Base-by-base conservation (phyloP, 352 stramenopile species). In the Pythium vanterpoolii region DNA sequence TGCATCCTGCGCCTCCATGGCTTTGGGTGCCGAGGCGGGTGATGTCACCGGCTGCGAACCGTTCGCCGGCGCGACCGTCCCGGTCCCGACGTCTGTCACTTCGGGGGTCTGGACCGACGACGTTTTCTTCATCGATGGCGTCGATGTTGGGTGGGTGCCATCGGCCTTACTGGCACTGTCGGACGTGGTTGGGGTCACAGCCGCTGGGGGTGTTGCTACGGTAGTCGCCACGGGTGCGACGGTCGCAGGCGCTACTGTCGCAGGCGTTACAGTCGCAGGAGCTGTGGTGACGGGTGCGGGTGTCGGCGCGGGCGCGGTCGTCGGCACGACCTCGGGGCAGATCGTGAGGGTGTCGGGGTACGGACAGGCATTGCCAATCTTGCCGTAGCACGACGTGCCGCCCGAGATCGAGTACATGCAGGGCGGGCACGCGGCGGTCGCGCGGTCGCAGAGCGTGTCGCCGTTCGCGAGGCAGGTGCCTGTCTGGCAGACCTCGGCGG, bases 311-410 rank as follows among this genome's bases (percentile, higher is more conserved):
- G 57, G 26, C 3, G 24, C 18, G 2, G 54, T 52, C 2, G 38
- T 18, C 26, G 40, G 23, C 10, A 39, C 28, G 28, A 43, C 44
- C n/a, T 56, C 53, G 16, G 62, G 40, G 38, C 73, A 81, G 26
- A 68, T 62, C 21, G 62, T 53, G 23, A 79, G 49, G 4, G 63
- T 52, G 50, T 82, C 71, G 4, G 55, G 49, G 52, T 73, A 84
- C 48, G 75, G 75, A 42, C 75, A 84, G 23, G 33, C 56, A 63
- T 48, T 64, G 57, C 56, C 57, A 46, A 83, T 60, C 69, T 75
- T 60, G 63, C 66, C 65, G 64, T 90, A 92, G 75, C 83, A 92
- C 19, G 80, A 90, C 61, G 73, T 87, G 51, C 78, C 79, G 21
- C 77, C 74, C 2, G 71, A 69, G 33, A 89, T 78, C 19, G 64